Evolutionary conservation across 2,329 filamentous ascomycete species (phyloP).

Genomic region (Penicillium digitatum): DNA sequence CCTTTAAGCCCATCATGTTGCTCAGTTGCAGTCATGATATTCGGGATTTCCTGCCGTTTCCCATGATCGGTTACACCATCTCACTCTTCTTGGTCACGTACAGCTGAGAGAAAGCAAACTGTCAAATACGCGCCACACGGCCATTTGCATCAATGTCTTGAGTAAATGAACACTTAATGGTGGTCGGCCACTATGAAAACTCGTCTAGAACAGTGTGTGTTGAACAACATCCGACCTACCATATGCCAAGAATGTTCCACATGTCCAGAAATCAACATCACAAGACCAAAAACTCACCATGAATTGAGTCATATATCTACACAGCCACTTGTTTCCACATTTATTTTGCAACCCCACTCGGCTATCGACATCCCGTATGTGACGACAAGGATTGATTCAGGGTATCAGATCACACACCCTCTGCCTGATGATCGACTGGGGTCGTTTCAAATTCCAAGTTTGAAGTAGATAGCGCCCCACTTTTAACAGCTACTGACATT

Average conservation of each 20-base stretch:
- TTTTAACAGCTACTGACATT: neutral
- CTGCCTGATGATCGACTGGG: neutral
- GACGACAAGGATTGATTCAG: neutral
- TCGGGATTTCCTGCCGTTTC: conserved; percentile 7
- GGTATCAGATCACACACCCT: neutral
- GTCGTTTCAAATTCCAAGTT: neutral
- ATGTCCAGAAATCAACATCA: neutral
- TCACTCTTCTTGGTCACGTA: conserved; percentile 18
- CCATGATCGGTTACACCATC: conserved; percentile 15
- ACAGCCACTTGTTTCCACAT: neutral
- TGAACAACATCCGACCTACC: conserved; percentile 10
- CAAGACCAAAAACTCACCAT: neutral
- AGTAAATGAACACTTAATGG: conserved; percentile 12
- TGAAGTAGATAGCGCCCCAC: neutral
- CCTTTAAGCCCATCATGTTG: neutral
- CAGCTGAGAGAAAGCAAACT: conserved; percentile 13
- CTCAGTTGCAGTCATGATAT: conserved; percentile 6
- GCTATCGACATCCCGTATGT: neutral
- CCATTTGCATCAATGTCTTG: conserved; percentile 10
- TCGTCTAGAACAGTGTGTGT: conserved; percentile 9
- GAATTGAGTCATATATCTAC: neutral
- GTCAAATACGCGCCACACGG: conserved; percentile 6
- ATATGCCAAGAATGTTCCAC: conserved; percentile 2
- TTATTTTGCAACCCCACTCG: neutral
- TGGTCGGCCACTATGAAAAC: conserved; percentile 17